phyloP scores from a whole-genome alignment of 768 basidiomycete genomes.

The Chalciporus pseudorubinellus region DNA sequence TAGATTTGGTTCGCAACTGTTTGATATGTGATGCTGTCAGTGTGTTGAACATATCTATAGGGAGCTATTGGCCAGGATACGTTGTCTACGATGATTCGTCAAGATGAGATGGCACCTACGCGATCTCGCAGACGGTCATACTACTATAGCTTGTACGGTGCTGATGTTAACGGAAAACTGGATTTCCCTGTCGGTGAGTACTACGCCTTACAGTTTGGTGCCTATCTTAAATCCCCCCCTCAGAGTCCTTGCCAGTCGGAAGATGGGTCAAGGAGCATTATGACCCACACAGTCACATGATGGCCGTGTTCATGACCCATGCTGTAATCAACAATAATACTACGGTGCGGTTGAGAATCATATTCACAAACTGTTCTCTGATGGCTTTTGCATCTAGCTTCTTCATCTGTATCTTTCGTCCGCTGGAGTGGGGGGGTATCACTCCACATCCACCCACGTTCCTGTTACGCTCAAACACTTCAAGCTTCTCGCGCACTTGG shows the following conservation, averaged over 20 bases:
- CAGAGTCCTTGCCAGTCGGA: slow-evolving; percentile 58
- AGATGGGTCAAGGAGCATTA: slow-evolving; percentile 59
- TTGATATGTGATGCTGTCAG: neutral
- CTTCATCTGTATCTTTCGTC: slow-evolving; percentile 44
- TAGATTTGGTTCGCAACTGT: slow-evolving; percentile 23
- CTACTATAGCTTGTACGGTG: slow-evolving; percentile 40
- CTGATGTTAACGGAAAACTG: slow-evolving; percentile 47
- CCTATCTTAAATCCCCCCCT: too few species aligned
- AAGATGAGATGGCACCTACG: slow-evolving; percentile 62
- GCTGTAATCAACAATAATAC: slow-evolving; percentile 66
- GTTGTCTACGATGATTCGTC: slow-evolving; percentile 68
- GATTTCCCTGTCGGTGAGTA: slow-evolving; percentile 56
- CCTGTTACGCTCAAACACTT: slow-evolving; percentile 78
- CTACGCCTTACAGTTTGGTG: neutral
- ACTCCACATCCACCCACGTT: slow-evolving; percentile 39
- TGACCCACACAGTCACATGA: slow-evolving; percentile 53
- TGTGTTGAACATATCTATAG: slow-evolving; percentile 34
- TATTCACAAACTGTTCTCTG: neutral
- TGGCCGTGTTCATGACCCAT: slow-evolving; percentile 70
- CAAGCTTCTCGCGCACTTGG: slow-evolving; percentile 66
- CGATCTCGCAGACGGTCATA: slow-evolving; percentile 58
- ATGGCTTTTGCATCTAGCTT: slow-evolving; percentile 36
- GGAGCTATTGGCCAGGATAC: slow-evolving; percentile 73
- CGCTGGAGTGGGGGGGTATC: slow-evolving; percentile 19
- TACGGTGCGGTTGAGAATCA: slow-evolving; percentile 19